These are phyloP conservation scores for Metschnikowia gelsemii DNA, from an alignment of 805 yeast species.

Conservation along the genomic window DNA sequence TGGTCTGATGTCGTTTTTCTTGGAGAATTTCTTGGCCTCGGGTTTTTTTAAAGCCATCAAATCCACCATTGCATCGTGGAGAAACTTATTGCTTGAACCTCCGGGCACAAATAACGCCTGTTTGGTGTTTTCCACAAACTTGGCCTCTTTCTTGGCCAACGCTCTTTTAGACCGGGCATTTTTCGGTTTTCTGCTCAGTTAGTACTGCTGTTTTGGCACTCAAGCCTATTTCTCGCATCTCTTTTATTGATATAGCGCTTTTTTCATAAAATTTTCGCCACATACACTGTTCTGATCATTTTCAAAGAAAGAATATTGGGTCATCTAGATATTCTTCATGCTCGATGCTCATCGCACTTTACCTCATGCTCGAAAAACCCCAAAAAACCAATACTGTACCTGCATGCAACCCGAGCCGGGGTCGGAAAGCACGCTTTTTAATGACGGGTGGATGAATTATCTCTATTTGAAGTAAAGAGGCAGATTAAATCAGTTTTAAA, in stretches of 20 bases:
- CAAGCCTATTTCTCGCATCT: too few species aligned
- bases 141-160: conserved; percentile 81
- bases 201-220: conserved; percentile 15
- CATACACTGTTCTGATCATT: conserved; percentile 42
- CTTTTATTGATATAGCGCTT: too few species aligned
- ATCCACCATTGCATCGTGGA: conserved; percentile 89
- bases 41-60: conserved; percentile 90
- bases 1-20: conserved; percentile 87
- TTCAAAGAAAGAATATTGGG: conserved; percentile 5
- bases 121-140: conserved; percentile 85
- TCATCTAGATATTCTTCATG: not conserved
- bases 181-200: conserved; percentile 68
- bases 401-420: too few species aligned
- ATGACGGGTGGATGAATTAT: too few species aligned
- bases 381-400: too few species aligned
- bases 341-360: conserved; percentile 18
- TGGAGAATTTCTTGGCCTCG: conserved; percentile 76
- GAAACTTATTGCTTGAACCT: conserved; percentile 66
- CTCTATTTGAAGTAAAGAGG: too few species aligned
- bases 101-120: conserved; percentile 92
- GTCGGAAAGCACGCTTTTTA: too few species aligned
- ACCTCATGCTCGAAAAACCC: conserved; percentile 2
- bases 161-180: conserved; percentile 96
- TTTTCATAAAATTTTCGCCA: too few species aligned
- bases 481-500: too few species aligned